These are phyloP conservation scores for Gossypium mustelinum DNA, from an alignment of 345 rosid species.

Conservation along the genomic window DNA sequence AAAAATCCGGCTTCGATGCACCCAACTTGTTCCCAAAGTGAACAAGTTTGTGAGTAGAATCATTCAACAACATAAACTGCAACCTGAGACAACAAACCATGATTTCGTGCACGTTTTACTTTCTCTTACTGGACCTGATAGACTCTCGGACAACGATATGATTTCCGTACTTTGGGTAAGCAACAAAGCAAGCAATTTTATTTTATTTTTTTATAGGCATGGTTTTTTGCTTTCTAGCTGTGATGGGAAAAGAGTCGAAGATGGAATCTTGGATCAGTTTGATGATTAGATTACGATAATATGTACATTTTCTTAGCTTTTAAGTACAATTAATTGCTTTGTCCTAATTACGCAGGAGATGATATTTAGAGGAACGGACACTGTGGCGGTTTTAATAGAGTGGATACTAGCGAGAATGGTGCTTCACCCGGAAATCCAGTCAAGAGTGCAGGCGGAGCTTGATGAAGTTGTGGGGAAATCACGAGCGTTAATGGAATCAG, in stretches of 20 bases:
- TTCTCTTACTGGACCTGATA: slow-evolving; percentile 45
- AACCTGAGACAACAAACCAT: slow-evolving; percentile 23
- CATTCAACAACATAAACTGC: slow-evolving; percentile 43
- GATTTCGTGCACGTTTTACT: slow-evolving; percentile 69
- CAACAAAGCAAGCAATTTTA: not conserved
- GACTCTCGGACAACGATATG: slow-evolving; percentile 51
- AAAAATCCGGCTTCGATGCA: slow-evolving; percentile 61
- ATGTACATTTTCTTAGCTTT: slow-evolving; percentile 1
- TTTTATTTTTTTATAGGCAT: not conserved
- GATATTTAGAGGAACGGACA: slow-evolving; percentile 86
- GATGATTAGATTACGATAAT: slow-evolving; percentile 9
- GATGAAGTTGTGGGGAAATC: slow-evolving; percentile 56
- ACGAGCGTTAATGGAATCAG: slow-evolving; percentile 48
- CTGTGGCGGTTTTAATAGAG: slow-evolving; percentile 79
- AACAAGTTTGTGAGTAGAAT: slow-evolving; percentile 57
- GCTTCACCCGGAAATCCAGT: slow-evolving; percentile 54
- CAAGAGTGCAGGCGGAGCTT: slow-evolving; percentile 59
- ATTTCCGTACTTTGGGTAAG: slow-evolving; percentile 80
- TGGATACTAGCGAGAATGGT: slow-evolving; percentile 86
- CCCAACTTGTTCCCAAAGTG: slow-evolving; percentile 55
- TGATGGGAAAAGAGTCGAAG: slow-evolving; percentile 29
- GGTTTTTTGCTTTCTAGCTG: not conserved
- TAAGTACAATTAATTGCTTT: not conserved
- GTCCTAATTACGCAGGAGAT: slow-evolving; percentile 48
- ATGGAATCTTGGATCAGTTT: slow-evolving; percentile 13